Base-by-base conservation (phyloP, 805 yeast species). In the Scheffersomyces stipitis region DNA sequence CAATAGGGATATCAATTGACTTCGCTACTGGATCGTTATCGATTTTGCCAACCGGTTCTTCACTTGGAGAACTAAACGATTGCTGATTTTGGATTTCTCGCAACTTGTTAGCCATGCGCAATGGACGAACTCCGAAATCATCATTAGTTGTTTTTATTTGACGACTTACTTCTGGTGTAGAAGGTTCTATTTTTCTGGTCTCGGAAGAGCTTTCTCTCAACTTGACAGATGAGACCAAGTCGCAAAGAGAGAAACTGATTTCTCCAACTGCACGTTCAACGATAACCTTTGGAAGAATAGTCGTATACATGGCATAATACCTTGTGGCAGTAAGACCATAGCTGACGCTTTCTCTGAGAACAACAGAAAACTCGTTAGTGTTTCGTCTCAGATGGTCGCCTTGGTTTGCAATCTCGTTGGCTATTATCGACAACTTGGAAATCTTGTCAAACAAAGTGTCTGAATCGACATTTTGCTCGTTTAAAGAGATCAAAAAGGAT, bases 211-310 rank as follows among this genome's bases (percentile, higher is more conserved):
- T 18, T 13, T 26, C 42, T 26, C 54, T 62, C 33, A 78, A 58
- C 46, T 76, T 86, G 18, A 75, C 73, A 2, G 69, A 71, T 2
- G 80, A 65, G 14, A 83, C 51, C 37, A 81, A 69, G 45, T 81
- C 85, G 52, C 85, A 81, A 16, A 83, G 64, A 2, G 82, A 63
- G 52, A 81, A 82, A 5, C 82, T 72, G 24, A 89, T 64, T 51
- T 89, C 96, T 30, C 85, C 75, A 7, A 86, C 64, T 0, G 97
- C 82, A 15, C 88, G 76, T 59, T 87, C 83, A 14, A 89, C 73
- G 2, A 88, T 74, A 15, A 83, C 63, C 36, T 72, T 74, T 0
- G 96, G 96, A 37, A 87, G 61, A 2, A 86, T 52, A n/a, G 73
- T 70, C 3, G 75, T 66, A 48, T 84, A 82, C 8, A 80, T 64